Conservation (phyloP, 148 eudicot species). For the Polygonum aviculare region DNA sequence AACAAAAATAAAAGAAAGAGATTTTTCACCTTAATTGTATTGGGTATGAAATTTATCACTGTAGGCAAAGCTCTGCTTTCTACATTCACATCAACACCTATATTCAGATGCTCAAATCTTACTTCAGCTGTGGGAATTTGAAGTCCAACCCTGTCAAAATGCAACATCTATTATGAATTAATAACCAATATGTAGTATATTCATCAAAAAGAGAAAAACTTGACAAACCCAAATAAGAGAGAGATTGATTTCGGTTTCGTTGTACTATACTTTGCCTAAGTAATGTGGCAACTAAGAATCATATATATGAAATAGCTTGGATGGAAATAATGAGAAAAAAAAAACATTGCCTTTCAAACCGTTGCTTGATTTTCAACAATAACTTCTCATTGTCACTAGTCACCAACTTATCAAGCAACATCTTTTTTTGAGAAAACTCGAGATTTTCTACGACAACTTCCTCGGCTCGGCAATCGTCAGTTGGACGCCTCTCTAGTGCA, state of each 20-base stretch:
- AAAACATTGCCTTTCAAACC: not conserved
- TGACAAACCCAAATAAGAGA: too few relatives aligned
- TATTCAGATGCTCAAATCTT: constrained; percentile 11
- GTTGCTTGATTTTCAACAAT: not conserved
- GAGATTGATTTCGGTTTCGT: too few relatives aligned
- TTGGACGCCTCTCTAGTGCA: too few relatives aligned
- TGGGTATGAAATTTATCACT: not conserved
- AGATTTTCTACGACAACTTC: not conserved
- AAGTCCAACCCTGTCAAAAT: constrained; percentile 11
- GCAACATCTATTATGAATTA: not conserved
- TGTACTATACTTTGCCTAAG: too few relatives aligned
- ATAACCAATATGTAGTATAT: not conserved
- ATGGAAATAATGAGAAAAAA: not conserved
- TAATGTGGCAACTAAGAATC: too few relatives aligned
- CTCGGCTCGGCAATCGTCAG: too few relatives aligned
- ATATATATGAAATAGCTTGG: too few relatives aligned
- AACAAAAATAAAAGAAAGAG: not conserved
- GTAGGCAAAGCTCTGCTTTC: constrained; percentile 8
- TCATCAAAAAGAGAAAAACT: too few relatives aligned
- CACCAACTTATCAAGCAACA: not conserved
- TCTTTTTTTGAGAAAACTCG: not conserved
- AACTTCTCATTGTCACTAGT: not conserved
- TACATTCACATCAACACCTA: not conserved
- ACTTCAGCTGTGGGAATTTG: constrained; percentile 7
- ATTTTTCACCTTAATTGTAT: not conserved